Conservation (phyloP, 2,329 filamentous ascomycete genomes). For the Purpureocillium lavendulum region DNA sequence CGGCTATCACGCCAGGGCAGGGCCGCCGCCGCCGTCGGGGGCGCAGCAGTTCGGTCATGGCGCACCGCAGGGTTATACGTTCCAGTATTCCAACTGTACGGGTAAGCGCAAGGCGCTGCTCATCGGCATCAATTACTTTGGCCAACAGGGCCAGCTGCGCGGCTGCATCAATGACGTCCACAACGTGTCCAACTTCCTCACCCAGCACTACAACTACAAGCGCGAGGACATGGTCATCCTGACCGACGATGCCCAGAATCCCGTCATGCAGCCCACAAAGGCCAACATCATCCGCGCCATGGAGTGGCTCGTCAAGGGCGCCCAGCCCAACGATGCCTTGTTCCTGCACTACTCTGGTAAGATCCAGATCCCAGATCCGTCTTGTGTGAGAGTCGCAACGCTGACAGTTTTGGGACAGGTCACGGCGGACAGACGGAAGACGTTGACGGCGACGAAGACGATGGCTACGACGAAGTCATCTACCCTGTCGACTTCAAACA, state of each 20-base stretch:
- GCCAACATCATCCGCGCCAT: conserved; percentile 67
- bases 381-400: not conserved
- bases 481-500: conserved; percentile 67
- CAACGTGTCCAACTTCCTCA: conserved; percentile 66
- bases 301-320: conserved; percentile 66
- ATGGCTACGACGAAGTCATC: conserved; percentile 71
- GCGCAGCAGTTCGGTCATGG: conserved; percentile 57
- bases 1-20: conserved; percentile 19
- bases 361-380: not conserved
- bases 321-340: conserved; percentile 64
- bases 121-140: conserved; percentile 77
- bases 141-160: conserved; percentile 60
- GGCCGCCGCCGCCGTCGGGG: conserved; percentile 36
- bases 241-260: conserved; percentile 66
- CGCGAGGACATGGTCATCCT: conserved; percentile 73
- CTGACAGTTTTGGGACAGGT: conserved; percentile 34
- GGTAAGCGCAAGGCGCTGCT: conserved; percentile 66
- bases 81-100: conserved; percentile 69
- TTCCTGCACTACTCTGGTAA: conserved; percentile 69
- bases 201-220: conserved; percentile 61
- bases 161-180: conserved; percentile 77
- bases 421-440: conserved; percentile 72
- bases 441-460: conserved; percentile 66
- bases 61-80: conserved; percentile 60
- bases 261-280: conserved; percentile 65